Evolutionary conservation across 371 early-diverging fungal genomes (phyloP).

Genomic region (Vairimorpha ceranae): DNA sequence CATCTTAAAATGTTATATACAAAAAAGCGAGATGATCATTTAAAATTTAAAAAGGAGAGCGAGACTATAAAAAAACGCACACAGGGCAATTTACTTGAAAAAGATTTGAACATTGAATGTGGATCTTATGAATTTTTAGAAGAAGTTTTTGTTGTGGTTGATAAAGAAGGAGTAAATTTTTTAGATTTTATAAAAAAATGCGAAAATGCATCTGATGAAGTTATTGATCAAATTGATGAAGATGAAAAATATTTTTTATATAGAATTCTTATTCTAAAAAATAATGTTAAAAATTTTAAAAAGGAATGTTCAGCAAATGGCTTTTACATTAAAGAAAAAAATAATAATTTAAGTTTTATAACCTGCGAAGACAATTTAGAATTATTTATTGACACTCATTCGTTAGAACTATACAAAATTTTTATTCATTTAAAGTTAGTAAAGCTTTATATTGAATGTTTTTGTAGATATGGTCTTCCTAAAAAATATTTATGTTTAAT

Average conservation of each 20-base stretch:
- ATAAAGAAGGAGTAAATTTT: background rate
- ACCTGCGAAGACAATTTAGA: background rate
- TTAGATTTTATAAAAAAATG: constrained; percentile 9
- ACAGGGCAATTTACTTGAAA: constrained; percentile 17
- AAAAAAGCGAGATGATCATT: constrained; percentile 7
- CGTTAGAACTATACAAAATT: constrained; percentile 9
- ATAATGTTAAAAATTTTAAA: background rate
- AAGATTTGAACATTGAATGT: background rate
- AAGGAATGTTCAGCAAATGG: constrained; percentile 5
- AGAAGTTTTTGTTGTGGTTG: constrained; percentile 14
- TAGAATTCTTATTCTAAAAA: background rate
- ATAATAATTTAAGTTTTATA: background rate
- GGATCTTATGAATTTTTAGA: constrained; percentile 21
- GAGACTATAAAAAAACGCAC: constrained; percentile 5
- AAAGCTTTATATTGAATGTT: constrained; percentile 21
- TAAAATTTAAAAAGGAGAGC: background rate
- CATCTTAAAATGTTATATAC: background rate
- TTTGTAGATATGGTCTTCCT: constrained; percentile 31
- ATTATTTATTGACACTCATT: constrained; percentile 14
- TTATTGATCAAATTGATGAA: constrained; percentile 9
- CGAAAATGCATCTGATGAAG: constrained; percentile 1
- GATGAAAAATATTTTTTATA: constrained; percentile 9
- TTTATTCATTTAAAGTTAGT: constrained; percentile 19
- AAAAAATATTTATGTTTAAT: constrained; percentile 24
- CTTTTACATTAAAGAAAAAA: background rate